A percentile compares a stretch with the other conserved stretches of the same genome.
Evolutionary conservation across 2,329 filamentous ascomycete genomes (phyloP).

Genomic region (Lomentospora prolificans): DNA sequence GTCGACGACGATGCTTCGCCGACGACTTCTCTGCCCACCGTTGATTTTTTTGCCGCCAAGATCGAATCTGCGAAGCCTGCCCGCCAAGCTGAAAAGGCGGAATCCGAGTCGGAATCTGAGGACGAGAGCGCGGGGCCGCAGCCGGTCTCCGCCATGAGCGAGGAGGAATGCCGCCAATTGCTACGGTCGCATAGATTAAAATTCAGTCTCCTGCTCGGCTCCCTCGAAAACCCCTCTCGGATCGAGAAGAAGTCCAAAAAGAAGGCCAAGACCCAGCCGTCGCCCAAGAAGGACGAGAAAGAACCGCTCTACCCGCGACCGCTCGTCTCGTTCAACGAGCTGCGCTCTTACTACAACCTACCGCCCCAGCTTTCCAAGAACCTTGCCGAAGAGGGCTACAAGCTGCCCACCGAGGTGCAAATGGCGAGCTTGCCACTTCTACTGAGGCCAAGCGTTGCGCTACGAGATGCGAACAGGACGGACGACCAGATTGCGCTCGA

Average conservation of each 20-base stretch:
- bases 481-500: slow-evolving; percentile 40
- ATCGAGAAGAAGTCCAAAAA: slow-evolving; percentile 35
- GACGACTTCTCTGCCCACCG: slow-evolving; percentile 30
- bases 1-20: not conserved
- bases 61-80: slow-evolving; percentile 16
- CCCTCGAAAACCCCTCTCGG: slow-evolving; percentile 33
- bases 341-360: slow-evolving; percentile 63
- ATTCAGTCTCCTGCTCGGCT: slow-evolving; percentile 60
- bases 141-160: slow-evolving; percentile 36
- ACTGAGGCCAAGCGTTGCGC: slow-evolving; percentile 44
- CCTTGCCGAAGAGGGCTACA: slow-evolving; percentile 73
- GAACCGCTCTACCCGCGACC: slow-evolving; percentile 68
- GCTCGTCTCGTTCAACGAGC: slow-evolving; percentile 63
- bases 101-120: not conserved
- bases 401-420: slow-evolving; percentile 86
- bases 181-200: slow-evolving; percentile 77
- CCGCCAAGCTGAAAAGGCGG: slow-evolving; percentile 11
- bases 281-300: slow-evolving; percentile 43
- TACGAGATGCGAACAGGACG: slow-evolving; percentile 22
- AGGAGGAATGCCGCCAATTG: slow-evolving; percentile 64
- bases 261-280: slow-evolving; percentile 21
- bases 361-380: slow-evolving; percentile 68
- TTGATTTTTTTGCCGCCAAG: slow-evolving; percentile 51
- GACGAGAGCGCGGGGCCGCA: slow-evolving; percentile 15
- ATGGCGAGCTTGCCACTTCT: slow-evolving; percentile 76